Evolutionary conservation across 1,284 basidiomycete genomes (phyloP).

Genomic region (Irpex lacteus): DNA sequence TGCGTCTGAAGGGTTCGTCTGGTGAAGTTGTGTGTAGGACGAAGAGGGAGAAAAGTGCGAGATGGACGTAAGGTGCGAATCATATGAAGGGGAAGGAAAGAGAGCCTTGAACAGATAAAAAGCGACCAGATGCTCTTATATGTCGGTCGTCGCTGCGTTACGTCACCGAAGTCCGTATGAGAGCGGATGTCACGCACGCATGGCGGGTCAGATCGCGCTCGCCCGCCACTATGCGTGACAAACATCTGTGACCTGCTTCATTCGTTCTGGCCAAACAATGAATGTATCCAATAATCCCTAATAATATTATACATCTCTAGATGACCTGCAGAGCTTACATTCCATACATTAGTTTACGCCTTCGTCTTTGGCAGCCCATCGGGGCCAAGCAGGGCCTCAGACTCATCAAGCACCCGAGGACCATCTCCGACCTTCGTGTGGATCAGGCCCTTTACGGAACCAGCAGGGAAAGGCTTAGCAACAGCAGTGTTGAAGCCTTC

Average conservation of each 20-base stretch:
- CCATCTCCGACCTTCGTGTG: constrained; percentile 92
- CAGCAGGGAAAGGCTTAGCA: constrained; percentile 68
- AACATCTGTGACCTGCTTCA: background rate
- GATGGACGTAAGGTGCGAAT: background rate
- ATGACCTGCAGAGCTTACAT: background rate
- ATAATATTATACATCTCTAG: constrained; percentile 1
- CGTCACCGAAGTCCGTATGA: background rate
- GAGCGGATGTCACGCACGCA: background rate
- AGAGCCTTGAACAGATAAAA: background rate
- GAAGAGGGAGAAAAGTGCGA: too few relatives aligned
- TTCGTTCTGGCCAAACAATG: background rate
- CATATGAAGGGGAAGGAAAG: background rate
- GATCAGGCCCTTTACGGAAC: constrained; percentile 84
- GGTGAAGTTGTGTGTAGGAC: background rate
- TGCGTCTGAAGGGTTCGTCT: background rate
- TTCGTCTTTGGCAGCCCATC: constrained; percentile 59
- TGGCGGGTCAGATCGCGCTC: background rate
- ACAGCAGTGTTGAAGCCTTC: constrained; percentile 80
- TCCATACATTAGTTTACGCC: background rate
- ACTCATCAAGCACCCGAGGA: constrained; percentile 61
- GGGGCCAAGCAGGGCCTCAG: constrained; percentile 53
- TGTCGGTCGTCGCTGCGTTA: background rate
- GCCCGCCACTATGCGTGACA: background rate
- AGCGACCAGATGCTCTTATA: background rate
- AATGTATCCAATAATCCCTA: background rate